Percentiles rank a stretch among this genome's conserved stretches.
phyloP scores from a whole-genome alignment of 345 rosid genomes.

The Nasturtium officinale region DNA sequence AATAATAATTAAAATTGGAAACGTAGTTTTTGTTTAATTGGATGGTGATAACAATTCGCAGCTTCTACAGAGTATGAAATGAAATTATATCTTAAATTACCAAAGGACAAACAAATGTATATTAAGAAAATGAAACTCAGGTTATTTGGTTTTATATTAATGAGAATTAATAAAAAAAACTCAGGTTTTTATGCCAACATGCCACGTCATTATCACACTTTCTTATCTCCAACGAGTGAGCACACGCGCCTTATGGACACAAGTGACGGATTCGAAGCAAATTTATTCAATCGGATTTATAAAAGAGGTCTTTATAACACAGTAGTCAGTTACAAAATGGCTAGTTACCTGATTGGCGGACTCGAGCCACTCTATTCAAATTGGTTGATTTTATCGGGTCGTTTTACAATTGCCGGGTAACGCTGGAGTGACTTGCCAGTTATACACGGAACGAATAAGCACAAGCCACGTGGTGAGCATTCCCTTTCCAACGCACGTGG shows the following conservation, averaged over 20 bases:
- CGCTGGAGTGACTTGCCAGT: conserved; percentile 30
- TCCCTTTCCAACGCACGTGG: conserved; percentile 43
- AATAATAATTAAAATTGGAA: background rate
- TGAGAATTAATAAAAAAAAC: too few relatives aligned
- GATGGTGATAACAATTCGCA: background rate
- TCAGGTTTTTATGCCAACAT: conserved; percentile 15
- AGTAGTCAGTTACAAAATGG: conserved; percentile 25
- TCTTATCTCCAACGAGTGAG: background rate
- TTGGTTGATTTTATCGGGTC: conserved; percentile 9
- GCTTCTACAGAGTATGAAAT: background rate
- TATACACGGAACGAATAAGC: conserved; percentile 15
- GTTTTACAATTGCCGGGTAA: background rate
- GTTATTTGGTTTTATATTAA: background rate
- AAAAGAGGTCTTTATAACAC: background rate
- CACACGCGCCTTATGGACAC: conserved; percentile 7
- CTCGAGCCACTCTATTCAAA: conserved; percentile 31
- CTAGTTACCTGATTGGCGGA: conserved; percentile 41
- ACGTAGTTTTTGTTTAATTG: background rate
- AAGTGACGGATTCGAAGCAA: conserved; percentile 26
- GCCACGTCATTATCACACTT: conserved; percentile 37
- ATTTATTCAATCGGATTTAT: conserved; percentile 6
- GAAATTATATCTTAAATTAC: background rate
- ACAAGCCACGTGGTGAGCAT: conserved; percentile 35
- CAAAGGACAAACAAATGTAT: background rate
- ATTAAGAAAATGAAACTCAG: background rate